Percentiles rank a stretch among this genome's conserved stretches.
phyloP scores from a whole-genome alignment of 257 asterid species.

The Cruciata laevipes region DNA sequence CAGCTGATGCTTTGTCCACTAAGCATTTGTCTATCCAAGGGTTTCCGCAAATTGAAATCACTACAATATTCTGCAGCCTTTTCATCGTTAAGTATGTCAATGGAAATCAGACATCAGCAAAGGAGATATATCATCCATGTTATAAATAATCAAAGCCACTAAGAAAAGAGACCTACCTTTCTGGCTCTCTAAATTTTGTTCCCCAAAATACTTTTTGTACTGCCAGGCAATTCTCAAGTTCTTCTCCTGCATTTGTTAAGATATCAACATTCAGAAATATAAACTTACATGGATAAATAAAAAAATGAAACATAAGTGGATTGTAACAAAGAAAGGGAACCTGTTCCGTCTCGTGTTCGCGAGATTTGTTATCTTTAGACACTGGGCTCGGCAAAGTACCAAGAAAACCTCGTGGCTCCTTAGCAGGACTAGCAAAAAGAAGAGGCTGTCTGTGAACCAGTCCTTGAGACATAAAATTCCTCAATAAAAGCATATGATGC shows the following conservation, averaged over 20 bases:
- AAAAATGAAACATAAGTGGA: neutral
- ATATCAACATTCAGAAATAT: neutral
- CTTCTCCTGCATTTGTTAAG: conserved; percentile 47
- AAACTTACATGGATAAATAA: conserved; percentile 14
- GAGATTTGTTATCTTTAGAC: conserved; percentile 70
- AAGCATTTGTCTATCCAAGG: conserved; percentile 70
- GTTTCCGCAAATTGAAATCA: conserved; percentile 89
- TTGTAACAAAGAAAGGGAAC: conserved; percentile 28
- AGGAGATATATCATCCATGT: conserved; percentile 1
- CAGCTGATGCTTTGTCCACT: conserved; percentile 59
- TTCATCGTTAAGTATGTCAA: conserved; percentile 40
- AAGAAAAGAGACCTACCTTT: conserved; percentile 39
- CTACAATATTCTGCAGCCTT: conserved; percentile 71
- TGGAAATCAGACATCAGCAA: neutral
- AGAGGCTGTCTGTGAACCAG: conserved; percentile 85
- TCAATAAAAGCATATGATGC: conserved; percentile 91
- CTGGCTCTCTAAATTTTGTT: conserved; percentile 54
- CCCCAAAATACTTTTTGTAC: conserved; percentile 81
- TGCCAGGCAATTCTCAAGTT: conserved; percentile 99
- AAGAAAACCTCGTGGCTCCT: conserved; percentile 85
- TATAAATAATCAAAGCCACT: neutral
- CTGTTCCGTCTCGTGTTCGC: conserved; percentile 57
- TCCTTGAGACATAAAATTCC: conserved; percentile 98
- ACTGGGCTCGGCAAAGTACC: conserved; percentile 77
- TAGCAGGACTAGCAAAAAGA: conserved; percentile 82